phyloP scores from a whole-genome alignment of 257 asterid species.

The Coffea eugenioides region DNA sequence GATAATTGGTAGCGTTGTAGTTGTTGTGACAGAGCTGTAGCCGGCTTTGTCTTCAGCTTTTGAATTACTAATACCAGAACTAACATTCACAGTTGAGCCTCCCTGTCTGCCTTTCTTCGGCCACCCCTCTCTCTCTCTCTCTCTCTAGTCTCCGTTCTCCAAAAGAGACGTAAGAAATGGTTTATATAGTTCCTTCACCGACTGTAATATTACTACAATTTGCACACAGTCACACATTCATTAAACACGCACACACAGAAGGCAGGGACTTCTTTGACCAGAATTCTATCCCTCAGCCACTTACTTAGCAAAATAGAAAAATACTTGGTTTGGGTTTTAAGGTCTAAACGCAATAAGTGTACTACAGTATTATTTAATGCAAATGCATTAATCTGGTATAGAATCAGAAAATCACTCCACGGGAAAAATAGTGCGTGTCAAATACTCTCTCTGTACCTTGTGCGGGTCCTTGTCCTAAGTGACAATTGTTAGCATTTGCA shows the following conservation, averaged over 20 bases:
- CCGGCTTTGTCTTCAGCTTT: constrained; percentile 69
- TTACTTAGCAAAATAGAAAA: no score
- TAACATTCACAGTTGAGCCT: not conserved
- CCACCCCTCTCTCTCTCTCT: no score
- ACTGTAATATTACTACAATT: no score
- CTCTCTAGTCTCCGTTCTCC: not conserved
- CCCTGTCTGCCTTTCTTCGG: no score
- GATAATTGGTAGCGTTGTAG: constrained; percentile 27
- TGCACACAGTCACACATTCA: not conserved
- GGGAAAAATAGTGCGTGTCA: not conserved
- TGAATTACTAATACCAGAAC: constrained; percentile 18
- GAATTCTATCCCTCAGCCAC: not conserved
- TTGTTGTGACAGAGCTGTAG: constrained; percentile 47
- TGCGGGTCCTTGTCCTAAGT: not conserved
- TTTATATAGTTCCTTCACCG: not conserved
- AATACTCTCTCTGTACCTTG: not conserved
- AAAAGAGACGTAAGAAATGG: not conserved
- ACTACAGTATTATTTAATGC: not conserved
- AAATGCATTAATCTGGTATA: not conserved
- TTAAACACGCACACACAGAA: not conserved
- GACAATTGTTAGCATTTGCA: not conserved
- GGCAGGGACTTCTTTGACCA: not conserved
- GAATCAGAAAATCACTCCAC: not conserved
- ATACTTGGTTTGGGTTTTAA: not conserved
- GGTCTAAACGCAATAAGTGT: not conserved